Percentiles rank a stretch among this genome's conserved stretches.
Conservation (phyloP, 2,329 filamentous ascomycete genomes). For the Fusarium drepaniforme region DNA sequence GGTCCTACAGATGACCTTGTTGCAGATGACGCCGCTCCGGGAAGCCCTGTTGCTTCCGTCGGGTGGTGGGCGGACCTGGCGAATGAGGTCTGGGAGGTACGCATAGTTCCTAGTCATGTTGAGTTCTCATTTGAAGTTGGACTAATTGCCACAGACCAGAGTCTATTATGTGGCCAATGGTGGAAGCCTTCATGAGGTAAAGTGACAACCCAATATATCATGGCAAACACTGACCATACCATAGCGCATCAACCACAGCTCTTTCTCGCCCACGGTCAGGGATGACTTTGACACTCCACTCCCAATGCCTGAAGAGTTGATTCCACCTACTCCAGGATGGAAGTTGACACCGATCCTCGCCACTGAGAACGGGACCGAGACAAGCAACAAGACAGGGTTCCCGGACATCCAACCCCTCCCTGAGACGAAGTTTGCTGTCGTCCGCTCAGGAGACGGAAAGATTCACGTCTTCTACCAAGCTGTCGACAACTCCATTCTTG, state of each 20-base stretch:
- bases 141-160: not conserved
- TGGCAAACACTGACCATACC: not conserved
- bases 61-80: not conserved
- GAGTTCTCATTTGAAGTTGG: not conserved
- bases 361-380: not conserved
- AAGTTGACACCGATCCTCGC: not conserved
- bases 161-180: not conserved
- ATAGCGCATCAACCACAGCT: not conserved
- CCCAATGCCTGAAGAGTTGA: not conserved
- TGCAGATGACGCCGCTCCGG: not conserved
- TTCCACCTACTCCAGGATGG: not conserved
- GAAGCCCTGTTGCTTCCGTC: not conserved
- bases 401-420: not conserved
- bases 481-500: not conserved
- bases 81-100: not conserved
- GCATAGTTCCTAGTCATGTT: too few species aligned
- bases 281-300: not conserved
- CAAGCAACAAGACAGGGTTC: not conserved
- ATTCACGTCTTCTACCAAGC: not conserved
- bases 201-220: not conserved
- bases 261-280: not conserved
- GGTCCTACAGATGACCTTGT: not conserved
- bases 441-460: not conserved
- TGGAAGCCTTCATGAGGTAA: not conserved
- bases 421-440: not conserved